Evolutionary conservation across 2,329 filamentous ascomycete genomes (phyloP).

Genomic region (Paraphoma chrysanthemicola): DNA sequence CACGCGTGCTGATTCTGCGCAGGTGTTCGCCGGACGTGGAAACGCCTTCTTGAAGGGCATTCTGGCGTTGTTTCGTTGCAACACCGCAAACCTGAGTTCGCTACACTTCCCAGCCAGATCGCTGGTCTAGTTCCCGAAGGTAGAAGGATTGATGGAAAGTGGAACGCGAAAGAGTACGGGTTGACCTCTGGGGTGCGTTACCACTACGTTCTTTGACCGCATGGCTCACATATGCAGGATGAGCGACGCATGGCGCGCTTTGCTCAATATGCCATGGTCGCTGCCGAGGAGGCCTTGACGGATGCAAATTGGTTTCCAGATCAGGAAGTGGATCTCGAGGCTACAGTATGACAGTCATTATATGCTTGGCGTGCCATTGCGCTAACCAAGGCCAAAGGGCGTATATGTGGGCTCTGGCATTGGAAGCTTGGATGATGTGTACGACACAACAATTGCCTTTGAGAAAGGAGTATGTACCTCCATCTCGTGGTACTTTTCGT

Average conservation of each 20-base stretch:
- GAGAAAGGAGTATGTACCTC: slow-evolving; percentile 68
- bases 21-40: slow-evolving; percentile 80
- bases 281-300: slow-evolving; percentile 81
- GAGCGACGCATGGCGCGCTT: slow-evolving; percentile 87
- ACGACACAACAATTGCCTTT: slow-evolving; percentile 80
- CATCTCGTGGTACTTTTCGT: too few relatives aligned
- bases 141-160: slow-evolving; percentile 49
- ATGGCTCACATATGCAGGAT: slow-evolving; percentile 53
- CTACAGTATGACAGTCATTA: slow-evolving; percentile 60
- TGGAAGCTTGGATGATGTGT: slow-evolving; percentile 90
- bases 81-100: slow-evolving; percentile 68
- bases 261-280: slow-evolving; percentile 88
- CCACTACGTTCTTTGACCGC: slow-evolving; percentile 20
- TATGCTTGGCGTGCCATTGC: background rate
- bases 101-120: slow-evolving; percentile 79
- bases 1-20: background rate
- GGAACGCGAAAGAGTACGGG: slow-evolving; percentile 56
- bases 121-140: slow-evolving; percentile 80
- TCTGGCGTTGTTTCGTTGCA: slow-evolving; percentile 81
- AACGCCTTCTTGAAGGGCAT: slow-evolving; percentile 76
- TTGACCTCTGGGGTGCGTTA: slow-evolving; percentile 43
- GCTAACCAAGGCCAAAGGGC: slow-evolving; percentile 59
- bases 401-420: slow-evolving; percentile 96
- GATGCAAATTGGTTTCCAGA: slow-evolving; percentile 80
- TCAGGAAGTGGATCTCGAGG: slow-evolving; percentile 68